These are phyloP conservation scores for Solanum clarkiae DNA, from an alignment of 257 asterid species.

Conservation along the genomic window DNA sequence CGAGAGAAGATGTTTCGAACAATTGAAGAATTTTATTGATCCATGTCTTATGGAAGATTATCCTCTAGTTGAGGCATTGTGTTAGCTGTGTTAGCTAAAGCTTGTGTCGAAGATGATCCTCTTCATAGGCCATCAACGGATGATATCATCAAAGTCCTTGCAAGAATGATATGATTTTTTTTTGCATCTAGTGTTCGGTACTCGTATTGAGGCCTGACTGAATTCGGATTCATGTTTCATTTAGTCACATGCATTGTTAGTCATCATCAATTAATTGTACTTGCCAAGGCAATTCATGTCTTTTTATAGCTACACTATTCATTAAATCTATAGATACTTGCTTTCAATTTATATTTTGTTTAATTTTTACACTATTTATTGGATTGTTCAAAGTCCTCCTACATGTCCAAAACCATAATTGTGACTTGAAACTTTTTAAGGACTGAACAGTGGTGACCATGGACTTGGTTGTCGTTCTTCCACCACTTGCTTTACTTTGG, in stretches of 20 bases:
- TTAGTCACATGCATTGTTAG: not conserved
- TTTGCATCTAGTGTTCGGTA: not conserved
- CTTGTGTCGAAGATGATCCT: slow-evolving; percentile 72
- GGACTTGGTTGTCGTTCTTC: not conserved
- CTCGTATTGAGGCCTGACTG: not conserved
- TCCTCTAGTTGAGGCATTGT: slow-evolving; percentile 62
- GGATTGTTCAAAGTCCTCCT: no score
- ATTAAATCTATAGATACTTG: no score
- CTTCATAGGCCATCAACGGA: slow-evolving; percentile 63
- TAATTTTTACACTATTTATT: no score
- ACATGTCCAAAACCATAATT: no score
- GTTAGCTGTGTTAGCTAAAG: slow-evolving; percentile 65
- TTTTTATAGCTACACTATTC: not conserved
- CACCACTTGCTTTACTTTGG: not conserved
- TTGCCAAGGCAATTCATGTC: not conserved
- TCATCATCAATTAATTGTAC: not conserved
- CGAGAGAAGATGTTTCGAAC: slow-evolving; percentile 60
- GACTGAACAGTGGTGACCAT: not conserved
- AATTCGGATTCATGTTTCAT: not conserved
- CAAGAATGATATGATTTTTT: slow-evolving; percentile 43
- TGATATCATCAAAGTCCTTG: slow-evolving; percentile 58
- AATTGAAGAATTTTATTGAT: slow-evolving; percentile 50
- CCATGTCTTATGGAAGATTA: slow-evolving; percentile 54
- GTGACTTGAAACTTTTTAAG: not conserved
- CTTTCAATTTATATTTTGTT: no score